phyloP scores from a whole-genome alignment of 306 rosid genomes.

The Medicago lupulina region DNA sequence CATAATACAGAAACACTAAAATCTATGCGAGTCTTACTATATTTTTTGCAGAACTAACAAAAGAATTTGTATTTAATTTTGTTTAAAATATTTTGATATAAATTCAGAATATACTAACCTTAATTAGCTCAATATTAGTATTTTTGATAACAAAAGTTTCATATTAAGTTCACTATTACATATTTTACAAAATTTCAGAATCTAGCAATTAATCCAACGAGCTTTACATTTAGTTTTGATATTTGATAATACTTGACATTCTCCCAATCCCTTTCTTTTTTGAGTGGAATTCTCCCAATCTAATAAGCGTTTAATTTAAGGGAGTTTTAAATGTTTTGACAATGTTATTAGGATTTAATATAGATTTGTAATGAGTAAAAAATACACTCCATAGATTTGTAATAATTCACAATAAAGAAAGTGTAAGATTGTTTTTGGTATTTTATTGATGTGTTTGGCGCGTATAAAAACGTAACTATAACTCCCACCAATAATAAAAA shows the following conservation, averaged over 20 bases:
- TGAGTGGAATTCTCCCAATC: neutral
- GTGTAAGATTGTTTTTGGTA: constrained; percentile 6
- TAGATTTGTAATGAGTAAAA: neutral
- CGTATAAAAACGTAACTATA: constrained; percentile 43
- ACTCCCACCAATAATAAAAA: constrained; percentile 39
- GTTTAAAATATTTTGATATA: neutral
- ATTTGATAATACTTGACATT: too few species aligned
- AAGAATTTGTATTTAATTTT: neutral
- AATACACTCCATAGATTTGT: neutral
- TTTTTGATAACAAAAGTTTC: too few species aligned
- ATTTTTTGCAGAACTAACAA: neutral
- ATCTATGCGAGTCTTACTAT: too few species aligned
- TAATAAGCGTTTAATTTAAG: neutral
- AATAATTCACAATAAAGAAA: neutral
- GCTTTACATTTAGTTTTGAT: too few species aligned
- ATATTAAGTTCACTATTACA: too few species aligned
- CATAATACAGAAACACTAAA: too few species aligned
- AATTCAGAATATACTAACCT: neutral
- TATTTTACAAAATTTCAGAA: too few species aligned
- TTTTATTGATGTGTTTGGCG: constrained; percentile 55
- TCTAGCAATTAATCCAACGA: too few species aligned
- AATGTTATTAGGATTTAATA: neutral
- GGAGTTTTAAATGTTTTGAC: neutral
- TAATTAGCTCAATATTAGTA: neutral
- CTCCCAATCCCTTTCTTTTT: too few species aligned